Conservation (phyloP, 768 basidiomycete genomes). For the Termitomyces sp. region DNA sequence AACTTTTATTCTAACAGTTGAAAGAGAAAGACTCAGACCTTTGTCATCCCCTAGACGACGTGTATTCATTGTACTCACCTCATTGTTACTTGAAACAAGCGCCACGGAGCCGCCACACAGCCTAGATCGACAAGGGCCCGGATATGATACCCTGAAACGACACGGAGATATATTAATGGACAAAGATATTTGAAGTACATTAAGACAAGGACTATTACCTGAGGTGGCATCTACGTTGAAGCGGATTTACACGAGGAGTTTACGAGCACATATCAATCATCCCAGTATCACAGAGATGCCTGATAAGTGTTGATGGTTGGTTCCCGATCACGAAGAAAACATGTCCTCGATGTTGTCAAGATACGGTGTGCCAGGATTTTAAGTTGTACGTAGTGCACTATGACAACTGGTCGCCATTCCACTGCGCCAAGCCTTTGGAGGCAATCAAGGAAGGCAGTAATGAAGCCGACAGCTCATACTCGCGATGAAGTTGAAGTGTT, state of each 20-base stretch:
- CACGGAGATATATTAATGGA: neutral
- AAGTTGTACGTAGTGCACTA: neutral
- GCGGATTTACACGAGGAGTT: neutral
- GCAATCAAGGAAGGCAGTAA: neutral
- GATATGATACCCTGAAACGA: neutral
- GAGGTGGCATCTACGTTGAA: neutral
- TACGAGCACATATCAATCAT: neutral
- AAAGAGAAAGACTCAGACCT: neutral
- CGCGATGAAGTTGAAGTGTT: neutral
- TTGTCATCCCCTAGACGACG: neutral
- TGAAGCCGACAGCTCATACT: neutral
- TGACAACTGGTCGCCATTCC: neutral
- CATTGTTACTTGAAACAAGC: constrained; percentile 4
- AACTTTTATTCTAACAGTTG: neutral
- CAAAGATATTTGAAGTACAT: neutral
- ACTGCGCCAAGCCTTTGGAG: no score
- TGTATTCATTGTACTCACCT: neutral
- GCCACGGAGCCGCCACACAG: constrained; percentile 2
- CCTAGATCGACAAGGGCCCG: neutral
- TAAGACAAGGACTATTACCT: neutral
- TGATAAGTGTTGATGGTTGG: neutral
- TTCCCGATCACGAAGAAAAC: neutral
- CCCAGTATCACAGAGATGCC: neutral
- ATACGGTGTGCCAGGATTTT: neutral
- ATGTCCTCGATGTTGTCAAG: neutral